Conservation (phyloP, 2,329 filamentous ascomycete species). For the Fusarium concolor region DNA sequence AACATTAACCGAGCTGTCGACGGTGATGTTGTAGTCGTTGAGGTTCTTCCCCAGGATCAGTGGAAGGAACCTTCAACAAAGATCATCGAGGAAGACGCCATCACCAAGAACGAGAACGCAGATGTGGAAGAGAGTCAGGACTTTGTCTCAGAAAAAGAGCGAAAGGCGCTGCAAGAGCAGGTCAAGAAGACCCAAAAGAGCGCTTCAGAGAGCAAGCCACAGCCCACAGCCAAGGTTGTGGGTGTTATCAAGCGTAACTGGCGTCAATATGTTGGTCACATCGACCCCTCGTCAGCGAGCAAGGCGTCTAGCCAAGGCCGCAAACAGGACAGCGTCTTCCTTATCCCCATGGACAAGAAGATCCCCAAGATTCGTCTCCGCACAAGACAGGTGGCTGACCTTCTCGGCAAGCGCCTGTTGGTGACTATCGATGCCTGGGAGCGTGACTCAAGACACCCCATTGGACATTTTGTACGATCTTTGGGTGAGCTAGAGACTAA, state of each 20-base stretch:
- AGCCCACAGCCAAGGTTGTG: conserved; percentile 92
- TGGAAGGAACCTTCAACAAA: conserved; percentile 98
- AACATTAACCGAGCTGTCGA: conserved; percentile 96
- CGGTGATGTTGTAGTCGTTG: conserved; percentile 92
- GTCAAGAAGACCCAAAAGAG: conserved; percentile 86
- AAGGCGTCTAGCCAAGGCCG: conserved; percentile 79
- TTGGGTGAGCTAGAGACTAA: conserved; percentile 95
- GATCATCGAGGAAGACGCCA: conserved; percentile 91
- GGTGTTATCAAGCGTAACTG: conserved; percentile 96
- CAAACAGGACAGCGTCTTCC: conserved; percentile 91
- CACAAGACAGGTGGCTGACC: conserved; percentile 87
- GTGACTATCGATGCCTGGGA: conserved; percentile 98
- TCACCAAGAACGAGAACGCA: conserved; percentile 94
- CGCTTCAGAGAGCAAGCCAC: conserved; percentile 78
- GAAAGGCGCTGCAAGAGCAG: conserved; percentile 88
- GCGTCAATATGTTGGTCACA: conserved; percentile 96
- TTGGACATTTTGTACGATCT: conserved; percentile 93
- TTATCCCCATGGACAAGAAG: conserved; percentile 97
- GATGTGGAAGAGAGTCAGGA: conserved; percentile 81
- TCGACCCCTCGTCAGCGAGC: conserved; percentile 87
- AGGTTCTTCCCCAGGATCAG: conserved; percentile 91
- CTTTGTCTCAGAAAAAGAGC: conserved; percentile 89
- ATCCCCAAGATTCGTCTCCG: conserved; percentile 95
- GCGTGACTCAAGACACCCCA: conserved; percentile 88
- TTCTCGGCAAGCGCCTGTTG: conserved; percentile 90